phyloP scores from a whole-genome alignment of 768 basidiomycete genomes.

The Auricularia sp. region DNA sequence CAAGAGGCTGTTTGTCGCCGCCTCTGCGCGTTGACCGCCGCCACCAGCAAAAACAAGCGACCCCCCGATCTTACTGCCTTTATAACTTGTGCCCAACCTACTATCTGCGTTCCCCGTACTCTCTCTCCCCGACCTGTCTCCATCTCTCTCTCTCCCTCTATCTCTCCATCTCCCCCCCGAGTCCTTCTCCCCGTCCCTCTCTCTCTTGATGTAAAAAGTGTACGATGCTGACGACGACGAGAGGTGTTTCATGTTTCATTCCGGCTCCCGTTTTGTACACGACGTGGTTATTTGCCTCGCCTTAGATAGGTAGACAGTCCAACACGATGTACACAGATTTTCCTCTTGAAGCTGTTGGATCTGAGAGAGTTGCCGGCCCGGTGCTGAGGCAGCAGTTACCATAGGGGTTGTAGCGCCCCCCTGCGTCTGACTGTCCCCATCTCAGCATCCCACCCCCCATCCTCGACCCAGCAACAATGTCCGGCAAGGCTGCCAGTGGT shows the following conservation, averaged over 20 bases:
- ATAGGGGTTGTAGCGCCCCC: no score
- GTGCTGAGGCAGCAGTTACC: no score
- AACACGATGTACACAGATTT: no score
- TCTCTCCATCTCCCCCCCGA: background rate
- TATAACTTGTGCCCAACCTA: background rate
- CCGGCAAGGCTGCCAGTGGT: slow-evolving; percentile 54
- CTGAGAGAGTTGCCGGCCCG: no score
- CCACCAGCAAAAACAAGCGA: no score
- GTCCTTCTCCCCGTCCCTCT: background rate
- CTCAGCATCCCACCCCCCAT: no score
- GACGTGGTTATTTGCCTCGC: no score
- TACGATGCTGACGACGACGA: background rate
- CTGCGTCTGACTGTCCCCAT: no score
- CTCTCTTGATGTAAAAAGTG: background rate
- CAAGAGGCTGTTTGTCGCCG: background rate
- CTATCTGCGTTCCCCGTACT: background rate
- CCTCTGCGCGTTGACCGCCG: background rate
- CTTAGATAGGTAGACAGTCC: no score
- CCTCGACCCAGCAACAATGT: slow-evolving; percentile 11
- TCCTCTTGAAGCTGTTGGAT: no score
- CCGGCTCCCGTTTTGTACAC: background rate
- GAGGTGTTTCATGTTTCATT: background rate
- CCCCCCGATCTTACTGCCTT: no score
- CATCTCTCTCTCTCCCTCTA: background rate
- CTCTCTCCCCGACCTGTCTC: background rate